phyloP scores from a whole-genome alignment of 1,284 basidiomycete genomes.

The Trichosporon faecale region DNA sequence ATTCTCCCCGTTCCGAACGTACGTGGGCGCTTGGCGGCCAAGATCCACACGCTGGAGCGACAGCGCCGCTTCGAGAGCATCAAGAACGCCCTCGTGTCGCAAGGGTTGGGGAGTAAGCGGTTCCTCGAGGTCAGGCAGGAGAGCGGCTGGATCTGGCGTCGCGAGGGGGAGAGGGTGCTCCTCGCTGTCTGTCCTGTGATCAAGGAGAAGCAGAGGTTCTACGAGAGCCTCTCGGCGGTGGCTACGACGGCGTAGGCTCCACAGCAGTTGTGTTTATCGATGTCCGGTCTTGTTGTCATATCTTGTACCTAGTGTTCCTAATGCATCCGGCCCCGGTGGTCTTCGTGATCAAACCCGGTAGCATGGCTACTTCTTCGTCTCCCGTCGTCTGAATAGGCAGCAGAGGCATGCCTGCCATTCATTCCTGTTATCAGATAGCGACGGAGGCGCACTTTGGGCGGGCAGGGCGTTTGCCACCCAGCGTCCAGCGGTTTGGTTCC shows the following conservation, averaged over 20 bases:
- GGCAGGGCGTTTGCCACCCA: constrained; percentile 7
- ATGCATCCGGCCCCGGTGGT: background rate
- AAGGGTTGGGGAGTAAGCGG: constrained; percentile 10
- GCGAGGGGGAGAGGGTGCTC: constrained; percentile 20
- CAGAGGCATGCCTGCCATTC: background rate
- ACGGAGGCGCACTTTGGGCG: too few relatives aligned
- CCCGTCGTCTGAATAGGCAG: too few relatives aligned
- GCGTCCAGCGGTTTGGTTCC: background rate
- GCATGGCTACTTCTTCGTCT: background rate
- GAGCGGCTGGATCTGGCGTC: constrained; percentile 7
- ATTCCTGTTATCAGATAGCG: background rate
- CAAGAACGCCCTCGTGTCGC: constrained; percentile 19
- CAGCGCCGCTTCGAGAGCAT: constrained; percentile 17
- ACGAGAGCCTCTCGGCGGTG: constrained; percentile 19
- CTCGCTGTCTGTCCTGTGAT: constrained; percentile 32
- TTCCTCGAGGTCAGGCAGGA: constrained; percentile 15
- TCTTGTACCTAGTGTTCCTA: background rate
- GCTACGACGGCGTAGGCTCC: background rate
- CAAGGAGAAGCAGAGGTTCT: constrained; percentile 22
- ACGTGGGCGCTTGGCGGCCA: background rate
- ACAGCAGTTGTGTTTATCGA: too few relatives aligned
- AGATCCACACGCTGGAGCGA: constrained; percentile 22
- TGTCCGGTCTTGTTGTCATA: background rate
- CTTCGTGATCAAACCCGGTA: background rate
- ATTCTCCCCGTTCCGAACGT: constrained; percentile 23